Evolutionary conservation across 2,329 filamentous ascomycete species (phyloP), one percentile per base, ranked within the genome.

Genomic region (Aspergillus neotritici): DNA sequence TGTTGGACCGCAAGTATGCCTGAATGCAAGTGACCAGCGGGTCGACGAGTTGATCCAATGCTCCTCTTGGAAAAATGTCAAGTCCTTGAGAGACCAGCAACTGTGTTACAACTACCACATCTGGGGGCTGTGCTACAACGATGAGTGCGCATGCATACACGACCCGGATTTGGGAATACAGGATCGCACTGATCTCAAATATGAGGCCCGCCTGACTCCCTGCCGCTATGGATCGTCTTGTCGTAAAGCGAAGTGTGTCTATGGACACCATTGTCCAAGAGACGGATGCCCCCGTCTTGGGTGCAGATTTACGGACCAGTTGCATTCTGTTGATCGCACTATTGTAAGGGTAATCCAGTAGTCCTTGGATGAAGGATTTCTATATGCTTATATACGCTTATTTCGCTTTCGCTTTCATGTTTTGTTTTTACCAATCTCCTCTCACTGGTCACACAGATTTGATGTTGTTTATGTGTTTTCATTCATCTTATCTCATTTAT

Each of bases 81-180:
- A 48, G 4, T 38, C 28, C 4, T 40, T 67, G 30, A 66, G n/a
- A n/a, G n/a, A n/a, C n/a, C n/a, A 60, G 37, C 31, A 61, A 31
- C 49, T 64, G 13, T 68, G 65, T 52, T 67, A 67, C 39, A 50
- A 39, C 8, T 65, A 53, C 31, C 60, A 66, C 37, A 53, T 68
- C 3, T 38, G 62, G 11, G 58, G 56, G 0, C 37, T 25, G 2
- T 61, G 58, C 35, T 55, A 47, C 31, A 44, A 38, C 9, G 21
- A 41, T 12, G 28, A 37, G 1, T 69, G 66, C 33, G 40, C 32
- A 2, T 54, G 66, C 31, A 43, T 49, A 2, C 65, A 68, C 41
- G 50, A 49, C 1, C 47, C 41, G 4, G 47, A 36, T 17, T 47
- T 65, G 15, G 51, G 14, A 15, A 35, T 21, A 0, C 44, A 47